Base-by-base conservation (phyloP, 805 yeast species). In the Lipomyces starkeyi region DNA sequence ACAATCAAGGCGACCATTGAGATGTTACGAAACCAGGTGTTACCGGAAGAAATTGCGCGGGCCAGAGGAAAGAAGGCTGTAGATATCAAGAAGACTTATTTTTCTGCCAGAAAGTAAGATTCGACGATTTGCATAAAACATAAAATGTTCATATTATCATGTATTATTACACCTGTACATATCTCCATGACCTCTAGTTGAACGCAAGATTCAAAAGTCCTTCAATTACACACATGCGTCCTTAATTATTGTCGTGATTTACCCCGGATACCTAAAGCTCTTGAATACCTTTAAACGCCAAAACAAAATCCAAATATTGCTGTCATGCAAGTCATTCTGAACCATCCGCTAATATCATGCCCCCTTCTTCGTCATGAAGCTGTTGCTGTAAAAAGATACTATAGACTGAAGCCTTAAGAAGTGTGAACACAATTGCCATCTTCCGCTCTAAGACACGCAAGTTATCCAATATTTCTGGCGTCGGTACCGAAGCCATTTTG, bases 1-100 rank as follows among this genome's bases (percentile, higher is more conserved):
- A 96, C 93, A 60, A 91, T 91, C 66, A 93, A 93, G 81, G 95
- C 94, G 57, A 86, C 93, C 62, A 83, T 93, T 67, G 96, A 91
- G 78, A 97, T 97, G 0, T 85, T 95, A 72, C 83, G 85, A 62
- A 86, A 87, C 75, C 98, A 93, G 80, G 86, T 86, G 72, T 85
- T 96, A 1, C 84, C 91, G 74, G 96, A 91, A 75, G 97, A 93
- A 74, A 84, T 94, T 77, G 97, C 98, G 4, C 84, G 88, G 62
- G 90, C 89, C 74, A 87, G 99, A 81, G 99, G 99, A 70, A 94
- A 94, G 86, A 92, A 92, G 84, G 85, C 94, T 76, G 93, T 92
- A 52, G 98, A 95, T 79, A 88, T 95, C 76, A 89, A 96, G 79
- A 91, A 90, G 82, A 88, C 91, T 55, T 95, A 94, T 82, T 93